Base-by-base conservation (phyloP, 1,284 basidiomycete genomes). In the Omphalotus olearius region DNA sequence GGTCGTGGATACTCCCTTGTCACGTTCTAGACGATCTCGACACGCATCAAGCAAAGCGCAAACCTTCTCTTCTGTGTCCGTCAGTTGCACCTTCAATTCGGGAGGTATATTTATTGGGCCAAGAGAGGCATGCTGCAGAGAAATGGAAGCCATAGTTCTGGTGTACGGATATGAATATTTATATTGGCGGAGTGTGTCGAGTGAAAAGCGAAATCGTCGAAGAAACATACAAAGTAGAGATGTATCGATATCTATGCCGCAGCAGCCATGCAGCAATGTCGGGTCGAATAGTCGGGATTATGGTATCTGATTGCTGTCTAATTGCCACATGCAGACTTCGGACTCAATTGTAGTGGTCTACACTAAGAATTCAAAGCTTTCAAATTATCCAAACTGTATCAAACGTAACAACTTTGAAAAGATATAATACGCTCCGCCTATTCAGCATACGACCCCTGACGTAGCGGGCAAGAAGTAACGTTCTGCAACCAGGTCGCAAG, bases 1-100 rank as follows among this genome's bases (percentile, higher is more conserved):
- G 16, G 83, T 73, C 50, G 75, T 94, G 58, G 65, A 68, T 50
- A 76, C 74, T 26, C 70, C 75, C 54, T 78, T 71, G n/a, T 79
- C 69, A 44, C 69, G 62, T 50, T 71, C 73, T 56, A 87, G 70
- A 54, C 78, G 66, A 7, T 66, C 67, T 14, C 80, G 80, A 60
- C 85, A 92, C 53, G 82, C 79, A 61, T 91, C 81, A 40, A 92
- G 73, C 9, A 92, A 71, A 3, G 70, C 66, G 66, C 87, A 89
- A 17, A 89, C 68, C 47, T 69, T 63, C 52, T 75, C 71, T 63
- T 89, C 86, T 3, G 69, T 63, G 0, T 77, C 72, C 0, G 80
- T 85, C 46, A 91, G 63, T 26, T 69, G 63, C 56, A 87, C 72
- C 35, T 63, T 59, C 61, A 66, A 61, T 28, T 62, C 57, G 5